Conservation (phyloP, 1,284 basidiomycete genomes). For the Marasmius tenuissimus region DNA sequence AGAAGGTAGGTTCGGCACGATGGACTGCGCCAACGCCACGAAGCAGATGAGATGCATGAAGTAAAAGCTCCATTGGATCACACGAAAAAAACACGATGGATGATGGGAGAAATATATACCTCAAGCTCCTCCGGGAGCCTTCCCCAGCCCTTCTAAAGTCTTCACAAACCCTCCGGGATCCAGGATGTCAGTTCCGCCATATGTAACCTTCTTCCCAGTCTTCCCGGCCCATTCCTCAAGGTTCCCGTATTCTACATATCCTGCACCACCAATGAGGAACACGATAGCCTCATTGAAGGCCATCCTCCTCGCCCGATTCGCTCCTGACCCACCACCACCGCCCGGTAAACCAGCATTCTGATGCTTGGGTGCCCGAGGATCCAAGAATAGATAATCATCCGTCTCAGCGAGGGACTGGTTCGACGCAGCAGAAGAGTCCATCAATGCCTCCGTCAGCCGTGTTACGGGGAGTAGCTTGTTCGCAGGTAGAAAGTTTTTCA, state of each 20-base stretch:
- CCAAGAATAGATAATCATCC: slow-evolving; percentile 94
- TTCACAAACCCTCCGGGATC: slow-evolving; percentile 86
- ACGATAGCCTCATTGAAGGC: slow-evolving; percentile 89
- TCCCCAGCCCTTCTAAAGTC: slow-evolving; percentile 66
- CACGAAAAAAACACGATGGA: neutral
- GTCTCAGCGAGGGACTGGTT: slow-evolving; percentile 94
- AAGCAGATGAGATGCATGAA: no score
- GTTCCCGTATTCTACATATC: slow-evolving; percentile 98
- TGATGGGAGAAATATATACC: neutral
- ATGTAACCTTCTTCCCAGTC: slow-evolving; percentile 84
- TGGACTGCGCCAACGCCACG: no score
- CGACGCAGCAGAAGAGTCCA: slow-evolving; percentile 93
- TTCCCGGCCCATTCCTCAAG: slow-evolving; percentile 87
- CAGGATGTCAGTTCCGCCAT: slow-evolving; percentile 95
- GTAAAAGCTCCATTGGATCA: neutral
- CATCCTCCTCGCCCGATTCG: slow-evolving; percentile 61
- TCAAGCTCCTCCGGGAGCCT: slow-evolving; percentile 20
- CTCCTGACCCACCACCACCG: slow-evolving; percentile 36
- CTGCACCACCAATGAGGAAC: slow-evolving; percentile 95
- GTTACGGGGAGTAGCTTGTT: slow-evolving; percentile 95
- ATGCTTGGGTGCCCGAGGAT: slow-evolving; percentile 79
- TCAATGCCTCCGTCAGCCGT: slow-evolving; percentile 90
- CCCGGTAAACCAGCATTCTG: slow-evolving; percentile 50
- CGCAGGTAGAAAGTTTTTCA: slow-evolving; percentile 96
- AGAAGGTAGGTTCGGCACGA: no score